A percentile compares a stretch with the other conserved stretches of the same genome.
Conservation (phyloP, 495 filamentous ascomycete genomes). For the Neohortaea acidophila region DNA sequence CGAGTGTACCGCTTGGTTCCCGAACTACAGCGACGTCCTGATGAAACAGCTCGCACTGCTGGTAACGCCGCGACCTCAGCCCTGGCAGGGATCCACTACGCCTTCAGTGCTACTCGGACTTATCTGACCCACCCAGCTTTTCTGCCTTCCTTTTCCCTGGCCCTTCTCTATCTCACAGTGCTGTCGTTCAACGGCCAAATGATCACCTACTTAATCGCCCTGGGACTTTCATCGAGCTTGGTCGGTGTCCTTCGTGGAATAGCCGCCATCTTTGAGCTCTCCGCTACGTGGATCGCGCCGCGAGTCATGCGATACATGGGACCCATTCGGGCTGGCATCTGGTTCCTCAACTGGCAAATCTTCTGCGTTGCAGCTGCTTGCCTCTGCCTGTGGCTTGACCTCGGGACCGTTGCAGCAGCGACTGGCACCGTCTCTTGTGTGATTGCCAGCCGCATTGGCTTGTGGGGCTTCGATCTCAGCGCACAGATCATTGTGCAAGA, state of each 20-base stretch:
- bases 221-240: slow-evolving; percentile 24
- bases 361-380: slow-evolving; percentile 31
- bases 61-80: background rate
- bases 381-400: slow-evolving; percentile 27
- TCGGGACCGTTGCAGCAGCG: slow-evolving; percentile 23
- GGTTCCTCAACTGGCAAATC: slow-evolving; percentile 51
- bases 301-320: slow-evolving; percentile 40
- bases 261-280: slow-evolving; percentile 31
- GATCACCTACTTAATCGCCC: slow-evolving; percentile 29
- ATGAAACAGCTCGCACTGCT: background rate
- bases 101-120: background rate
- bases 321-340: slow-evolving; percentile 41
- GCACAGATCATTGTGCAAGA: slow-evolving; percentile 47
- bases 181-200: slow-evolving; percentile 30
- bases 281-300: slow-evolving; percentile 37
- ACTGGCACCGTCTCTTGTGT: slow-evolving; percentile 36
- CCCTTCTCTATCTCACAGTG: slow-evolving; percentile 32
- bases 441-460: slow-evolving; percentile 43
- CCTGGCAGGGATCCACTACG: background rate
- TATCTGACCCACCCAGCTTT: slow-evolving; percentile 25
- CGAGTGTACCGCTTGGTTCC: slow-evolving; percentile 23
- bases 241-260: slow-evolving; percentile 29
- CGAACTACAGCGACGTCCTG: background rate
- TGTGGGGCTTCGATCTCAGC: slow-evolving; percentile 55
- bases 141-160: slow-evolving; percentile 27